Base-by-base conservation (phyloP, 116 monocot genomes). In the Zostera marina region DNA sequence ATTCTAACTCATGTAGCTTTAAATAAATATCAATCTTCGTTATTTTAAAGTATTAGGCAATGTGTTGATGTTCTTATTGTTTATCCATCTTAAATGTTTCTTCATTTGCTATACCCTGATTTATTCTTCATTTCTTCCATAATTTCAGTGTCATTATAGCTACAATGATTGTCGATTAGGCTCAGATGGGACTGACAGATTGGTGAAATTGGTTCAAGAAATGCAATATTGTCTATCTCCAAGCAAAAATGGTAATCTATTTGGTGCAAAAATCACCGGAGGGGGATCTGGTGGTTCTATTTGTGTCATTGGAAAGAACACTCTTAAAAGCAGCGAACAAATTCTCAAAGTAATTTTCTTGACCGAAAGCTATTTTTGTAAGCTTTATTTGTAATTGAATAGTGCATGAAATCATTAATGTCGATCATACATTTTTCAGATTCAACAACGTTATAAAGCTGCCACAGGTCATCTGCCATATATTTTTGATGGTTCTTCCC, bases 201-300 rank as follows among this genome's bases (percentile, higher is more conserved):
- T 96, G 47, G 96, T 96, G 4, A 77, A 79, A 13, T 51, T 96
- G 54, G 96, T 96, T 6, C 96, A 85, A 72, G 82, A 88, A 70
- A 63, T 85, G 75, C 96, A 89, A 59, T 89, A 85, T 72, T 65
- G 72, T 1, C 65, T 54, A 14, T 71, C 73, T 45, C 52, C 63
- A 42, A 63, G 65, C 21, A 76, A 64, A 40, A 74, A 39, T 41
- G 55, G 73, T 14, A 91, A 64, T 15, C 72, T 96, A 23, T 85
- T 80, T 74, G 89, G 96, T 62, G 96, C 89, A 38, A 96, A 96
- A 68, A 96, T 88, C 43, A 96, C 89, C 41, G 96, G 96, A 24
- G 96, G 96, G 3, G 96, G 96, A 19, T 96, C 96, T 14, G 96
- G 96, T 52, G 96, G 96, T 15, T 72, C 85, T 11, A 74, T 96